phyloP scores from a whole-genome alignment of 1,139 yeast species.

The Suhomyces terraborum region DNA sequence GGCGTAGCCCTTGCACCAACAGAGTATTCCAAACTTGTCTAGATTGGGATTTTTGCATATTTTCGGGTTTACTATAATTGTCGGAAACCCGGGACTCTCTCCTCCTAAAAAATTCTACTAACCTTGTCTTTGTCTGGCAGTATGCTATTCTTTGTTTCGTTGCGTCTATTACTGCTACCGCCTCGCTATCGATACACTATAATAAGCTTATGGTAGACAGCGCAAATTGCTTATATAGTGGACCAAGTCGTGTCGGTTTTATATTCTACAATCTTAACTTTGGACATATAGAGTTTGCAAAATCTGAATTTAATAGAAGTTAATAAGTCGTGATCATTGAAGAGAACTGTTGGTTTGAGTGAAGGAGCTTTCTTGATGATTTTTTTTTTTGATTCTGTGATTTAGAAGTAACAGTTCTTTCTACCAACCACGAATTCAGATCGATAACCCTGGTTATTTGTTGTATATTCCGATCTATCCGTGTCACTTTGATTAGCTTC shows the following conservation, averaged over 20 bases:
- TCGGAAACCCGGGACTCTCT: constrained; percentile 9
- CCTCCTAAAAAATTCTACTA: constrained; percentile 10
- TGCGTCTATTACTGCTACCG: constrained; percentile 14
- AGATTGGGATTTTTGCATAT: constrained; percentile 5
- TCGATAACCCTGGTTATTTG: too few relatives aligned
- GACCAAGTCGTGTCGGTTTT: constrained; percentile 6
- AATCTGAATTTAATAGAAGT: constrained; percentile 2
- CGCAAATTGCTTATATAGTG: constrained; percentile 13
- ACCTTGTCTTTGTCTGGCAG: constrained; percentile 12
- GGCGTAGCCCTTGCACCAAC: background rate
- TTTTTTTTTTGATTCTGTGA: background rate
- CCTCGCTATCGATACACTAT: constrained; percentile 15
- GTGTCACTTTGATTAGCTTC: too few relatives aligned
- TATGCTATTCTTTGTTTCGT: constrained; percentile 10
- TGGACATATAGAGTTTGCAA: constrained; percentile 5
- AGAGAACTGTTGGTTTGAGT: background rate
- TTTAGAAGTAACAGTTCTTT: background rate
- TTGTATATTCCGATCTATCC: constrained; percentile 5
- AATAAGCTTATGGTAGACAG: constrained; percentile 10
- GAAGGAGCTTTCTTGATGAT: background rate
- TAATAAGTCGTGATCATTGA: constrained; percentile 6
- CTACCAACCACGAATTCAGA: constrained; percentile 1
- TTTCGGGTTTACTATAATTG: constrained; percentile 4
- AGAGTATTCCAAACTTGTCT: constrained; percentile 1
- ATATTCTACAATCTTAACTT: constrained; percentile 4